Percentiles rank a stretch among this genome's conserved stretches.
Evolutionary conservation across 176 grass and related monocot species (phyloP).

Genomic region (Triticum turgidum): DNA sequence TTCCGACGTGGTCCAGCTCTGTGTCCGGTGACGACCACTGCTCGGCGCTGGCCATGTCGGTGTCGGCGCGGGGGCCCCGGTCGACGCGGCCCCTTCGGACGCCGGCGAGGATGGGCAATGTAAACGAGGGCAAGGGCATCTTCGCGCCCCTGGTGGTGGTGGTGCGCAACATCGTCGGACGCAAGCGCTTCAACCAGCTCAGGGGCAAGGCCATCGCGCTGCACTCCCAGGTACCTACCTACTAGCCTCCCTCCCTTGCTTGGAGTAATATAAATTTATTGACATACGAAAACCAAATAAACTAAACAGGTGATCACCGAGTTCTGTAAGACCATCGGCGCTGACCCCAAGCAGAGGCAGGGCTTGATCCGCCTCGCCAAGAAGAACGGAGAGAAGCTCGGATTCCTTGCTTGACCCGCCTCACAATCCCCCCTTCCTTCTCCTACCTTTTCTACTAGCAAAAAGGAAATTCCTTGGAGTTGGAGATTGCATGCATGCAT

Average conservation of each 20-base stretch:
- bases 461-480: not conserved
- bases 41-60: slow-evolving; percentile 14
- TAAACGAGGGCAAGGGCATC: slow-evolving; percentile 91
- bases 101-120: slow-evolving; percentile 78
- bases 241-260: too few relatives aligned
- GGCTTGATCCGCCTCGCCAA: slow-evolving; percentile 93
- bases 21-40: slow-evolving; percentile 39
- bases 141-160: slow-evolving; percentile 79
- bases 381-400: slow-evolving; percentile 97
- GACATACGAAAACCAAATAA: not conserved
- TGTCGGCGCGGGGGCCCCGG: slow-evolving; percentile 15
- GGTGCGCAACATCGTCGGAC: slow-evolving; percentile 73
- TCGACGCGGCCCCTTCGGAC: slow-evolving; percentile 36
- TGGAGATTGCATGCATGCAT: slow-evolving; percentile 9
- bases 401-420: slow-evolving; percentile 71
- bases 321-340: slow-evolving; percentile 96
- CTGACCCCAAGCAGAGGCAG: slow-evolving; percentile 89
- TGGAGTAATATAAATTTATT: too few relatives aligned
- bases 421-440: not conserved
- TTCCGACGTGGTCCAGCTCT: slow-evolving; percentile 61
- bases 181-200: slow-evolving; percentile 91
- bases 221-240: slow-evolving; percentile 75
- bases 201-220: slow-evolving; percentile 95
- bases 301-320: slow-evolving; percentile 76
- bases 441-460: not conserved